A percentile compares a stretch with the other conserved stretches of the same genome.
phyloP scores from a whole-genome alignment of 768 basidiomycete species.

The Exsudoporus frostii region DNA sequence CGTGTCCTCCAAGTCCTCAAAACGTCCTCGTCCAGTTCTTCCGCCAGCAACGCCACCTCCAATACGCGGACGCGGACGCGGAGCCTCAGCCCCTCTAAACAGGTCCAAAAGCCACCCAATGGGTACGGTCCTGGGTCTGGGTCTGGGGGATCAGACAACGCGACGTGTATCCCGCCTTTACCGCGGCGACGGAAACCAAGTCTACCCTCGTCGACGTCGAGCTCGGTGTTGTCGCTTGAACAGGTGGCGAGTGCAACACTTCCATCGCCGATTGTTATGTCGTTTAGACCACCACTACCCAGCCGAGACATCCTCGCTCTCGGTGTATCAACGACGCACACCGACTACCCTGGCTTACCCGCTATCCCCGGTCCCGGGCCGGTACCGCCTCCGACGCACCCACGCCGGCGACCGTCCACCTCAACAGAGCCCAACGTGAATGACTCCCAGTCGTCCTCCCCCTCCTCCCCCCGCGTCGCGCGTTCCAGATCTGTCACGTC shows the following conservation, averaged over 20 bases:
- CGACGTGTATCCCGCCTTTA: slow-evolving; percentile 29
- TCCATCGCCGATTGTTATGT: slow-evolving; percentile 5
- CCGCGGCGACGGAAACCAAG: slow-evolving; percentile 37
- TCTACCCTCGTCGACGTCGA: slow-evolving; percentile 32
- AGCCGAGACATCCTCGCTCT: slow-evolving; percentile 15
- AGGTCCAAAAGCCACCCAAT: not conserved
- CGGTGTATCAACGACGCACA: slow-evolving; percentile 2
- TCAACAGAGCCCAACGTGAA: slow-evolving; percentile 21
- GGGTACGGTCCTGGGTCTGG: not conserved
- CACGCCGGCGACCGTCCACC: slow-evolving; percentile 42
- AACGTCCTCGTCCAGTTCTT: slow-evolving; percentile 44
- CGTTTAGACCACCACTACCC: slow-evolving; percentile 25
- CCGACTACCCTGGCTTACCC: not conserved
- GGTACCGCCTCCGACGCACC: slow-evolving; percentile 51
- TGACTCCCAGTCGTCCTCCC: slow-evolving; percentile 26
- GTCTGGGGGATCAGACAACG: slow-evolving; percentile 20
- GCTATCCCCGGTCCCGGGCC: slow-evolving; percentile 26
- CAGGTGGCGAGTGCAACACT: slow-evolving; percentile 41
- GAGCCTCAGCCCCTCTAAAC: slow-evolving; percentile 32
- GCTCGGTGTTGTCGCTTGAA: slow-evolving; percentile 37
- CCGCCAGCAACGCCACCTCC: slow-evolving; percentile 2
- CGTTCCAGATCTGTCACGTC: slow-evolving; percentile 54
- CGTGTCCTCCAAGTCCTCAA: slow-evolving; percentile 70
- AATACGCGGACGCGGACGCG: slow-evolving; percentile 25
- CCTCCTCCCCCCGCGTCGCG: slow-evolving; percentile 38